These are phyloP conservation scores for Gyromitra esculenta DNA, from an alignment of 2,329 filamentous ascomycete species.

Conservation along the genomic window DNA sequence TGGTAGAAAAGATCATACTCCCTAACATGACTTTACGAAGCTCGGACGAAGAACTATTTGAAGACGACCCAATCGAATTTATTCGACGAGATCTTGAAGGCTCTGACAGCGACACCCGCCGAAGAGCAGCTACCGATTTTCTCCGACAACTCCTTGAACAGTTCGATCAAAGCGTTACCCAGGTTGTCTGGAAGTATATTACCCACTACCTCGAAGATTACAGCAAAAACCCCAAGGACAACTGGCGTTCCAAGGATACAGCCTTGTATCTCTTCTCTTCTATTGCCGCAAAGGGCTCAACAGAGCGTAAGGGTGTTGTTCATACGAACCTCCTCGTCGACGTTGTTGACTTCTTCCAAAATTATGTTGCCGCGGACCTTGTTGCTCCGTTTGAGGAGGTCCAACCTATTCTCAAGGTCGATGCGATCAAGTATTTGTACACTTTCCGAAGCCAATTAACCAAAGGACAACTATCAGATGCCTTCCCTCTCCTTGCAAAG, in stretches of 20 bases:
- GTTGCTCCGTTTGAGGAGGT: conserved; percentile 71
- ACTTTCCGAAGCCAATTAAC: conserved; percentile 95
- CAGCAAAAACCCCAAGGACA: conserved; percentile 71
- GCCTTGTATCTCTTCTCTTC: conserved; percentile 97
- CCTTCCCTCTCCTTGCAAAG: conserved; percentile 88
- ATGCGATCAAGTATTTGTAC: conserved; percentile 98
- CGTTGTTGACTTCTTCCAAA: conserved; percentile 94
- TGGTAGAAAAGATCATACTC: conserved; percentile 94
- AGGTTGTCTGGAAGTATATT: conserved; percentile 87
- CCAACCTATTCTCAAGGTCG: conserved; percentile 90
- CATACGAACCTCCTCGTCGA: conserved; percentile 87
- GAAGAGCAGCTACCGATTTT: conserved; percentile 94
- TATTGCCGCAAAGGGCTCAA: conserved; percentile 91
- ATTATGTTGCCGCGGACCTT: conserved; percentile 88
- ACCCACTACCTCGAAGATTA: conserved; percentile 82
- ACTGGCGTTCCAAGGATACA: conserved; percentile 98
- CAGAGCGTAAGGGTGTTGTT: conserved; percentile 82
- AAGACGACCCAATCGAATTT: conserved; percentile 98
- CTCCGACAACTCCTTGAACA: conserved; percentile 86
- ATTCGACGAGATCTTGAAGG: conserved; percentile 95
- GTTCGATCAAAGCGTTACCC: conserved; percentile 85
- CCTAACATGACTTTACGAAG: conserved; percentile 85
- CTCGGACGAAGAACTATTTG: conserved; percentile 87
- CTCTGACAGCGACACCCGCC: conserved; percentile 91
- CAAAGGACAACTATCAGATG: conserved; percentile 88